Evolutionary conservation across 192 early-diverging fungal species (phyloP), one percentile per base, ranked within the genome.

Genomic region (Coemansia aciculifera): DNA sequence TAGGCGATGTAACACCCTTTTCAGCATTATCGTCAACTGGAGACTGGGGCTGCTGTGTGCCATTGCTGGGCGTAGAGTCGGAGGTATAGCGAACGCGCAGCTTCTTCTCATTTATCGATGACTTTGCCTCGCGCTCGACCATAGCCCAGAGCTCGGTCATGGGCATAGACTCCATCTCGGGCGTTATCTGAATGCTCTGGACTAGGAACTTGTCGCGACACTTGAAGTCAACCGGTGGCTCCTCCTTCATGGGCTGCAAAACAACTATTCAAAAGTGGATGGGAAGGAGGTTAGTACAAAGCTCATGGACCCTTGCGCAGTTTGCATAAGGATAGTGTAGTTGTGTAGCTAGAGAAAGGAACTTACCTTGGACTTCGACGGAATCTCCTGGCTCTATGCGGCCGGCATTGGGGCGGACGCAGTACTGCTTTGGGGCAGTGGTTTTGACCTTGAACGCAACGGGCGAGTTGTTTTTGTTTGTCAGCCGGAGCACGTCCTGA

Each of bases 391-490:
- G 86, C 27, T 86, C 86, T 61, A 99, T 87, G 39, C 87, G 79
- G 15, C 94, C 95, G 31, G 90, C 87, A 77, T 97, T 99, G 46
- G 97, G 95, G 21, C 94, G 87, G 39, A 99, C 97, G 73, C 94
- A 97, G 79, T 96, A 99, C 67, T 93, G 90, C 82, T 94, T 96
- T 40, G 97, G 97, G 2, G 97, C 97, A 9, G 97, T 99, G 17
- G 97, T 99, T 69, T 99, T 99, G 73, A 99, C 92, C 75, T 99
- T 98, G 87, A 96, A 99, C n/a, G 93, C 92, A 34, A 96, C 84
- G 1, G 93, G 85, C 42, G 86, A 52, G 63, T 86, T 78, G 64
- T 85, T 84, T 32, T 84, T 79, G 84, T 93, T 93, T 29, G 74
- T 83, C 60, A 92, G 83, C n/a, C 71, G 63, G 59, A 91, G 69